Evolutionary conservation across 1,139 yeast species (phyloP).

Genomic region (Yamadazyma trypodendri): DNA sequence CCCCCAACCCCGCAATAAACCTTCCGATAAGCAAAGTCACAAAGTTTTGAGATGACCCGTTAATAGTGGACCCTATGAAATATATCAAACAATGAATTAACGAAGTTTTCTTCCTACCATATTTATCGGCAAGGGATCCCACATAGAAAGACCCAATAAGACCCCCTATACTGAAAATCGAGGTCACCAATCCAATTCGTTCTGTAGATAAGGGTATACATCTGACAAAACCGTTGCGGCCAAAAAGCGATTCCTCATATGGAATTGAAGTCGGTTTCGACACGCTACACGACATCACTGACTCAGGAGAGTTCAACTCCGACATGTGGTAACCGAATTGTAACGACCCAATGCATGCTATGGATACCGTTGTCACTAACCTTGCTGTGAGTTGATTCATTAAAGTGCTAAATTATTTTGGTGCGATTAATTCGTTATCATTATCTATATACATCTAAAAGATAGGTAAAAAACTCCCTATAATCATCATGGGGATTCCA

Average conservation of each 20-base stretch:
- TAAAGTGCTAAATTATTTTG: neutral
- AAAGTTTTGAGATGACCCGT: conserved; percentile 51
- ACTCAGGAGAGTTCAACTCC: conserved; percentile 47
- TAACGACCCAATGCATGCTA: conserved; percentile 44
- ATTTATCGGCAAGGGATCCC: conserved; percentile 63
- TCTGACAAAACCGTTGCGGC: conserved; percentile 30
- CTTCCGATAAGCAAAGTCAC: conserved; percentile 61
- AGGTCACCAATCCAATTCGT: conserved; percentile 77
- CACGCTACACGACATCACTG: conserved; percentile 36
- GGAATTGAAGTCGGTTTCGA: conserved; percentile 32
- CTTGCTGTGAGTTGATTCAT: conserved; percentile 22
- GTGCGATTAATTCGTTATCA: conserved; percentile 1
- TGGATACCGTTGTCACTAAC: conserved; percentile 30
- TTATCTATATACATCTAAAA: conserved; percentile 2
- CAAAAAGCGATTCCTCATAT: conserved; percentile 38
- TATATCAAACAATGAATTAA: conserved; percentile 56
- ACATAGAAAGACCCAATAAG: conserved; percentile 73
- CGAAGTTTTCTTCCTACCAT: conserved; percentile 65
- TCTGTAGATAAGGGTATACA: conserved; percentile 64
- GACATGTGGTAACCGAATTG: conserved; percentile 54
- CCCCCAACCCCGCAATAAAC: conserved; percentile 76
- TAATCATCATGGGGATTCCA: conserved; percentile 83
- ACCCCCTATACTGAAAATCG: conserved; percentile 86
- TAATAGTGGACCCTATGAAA: conserved; percentile 65
- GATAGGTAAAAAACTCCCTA: conserved; percentile 88